These are phyloP conservation scores for Gossypium mustelinum DNA, from an alignment of 345 rosid species.

Conservation along the genomic window DNA sequence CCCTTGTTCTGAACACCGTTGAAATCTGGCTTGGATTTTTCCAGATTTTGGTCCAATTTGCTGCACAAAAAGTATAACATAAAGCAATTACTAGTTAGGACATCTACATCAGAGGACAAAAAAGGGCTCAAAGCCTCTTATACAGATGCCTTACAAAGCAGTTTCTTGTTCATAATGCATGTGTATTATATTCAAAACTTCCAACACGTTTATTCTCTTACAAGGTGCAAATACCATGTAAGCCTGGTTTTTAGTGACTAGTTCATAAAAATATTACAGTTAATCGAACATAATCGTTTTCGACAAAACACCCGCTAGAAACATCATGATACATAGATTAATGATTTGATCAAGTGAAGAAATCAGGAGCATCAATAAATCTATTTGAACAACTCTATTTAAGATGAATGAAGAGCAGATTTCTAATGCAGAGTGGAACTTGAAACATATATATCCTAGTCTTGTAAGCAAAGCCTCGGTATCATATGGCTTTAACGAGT, in stretches of 20 bases:
- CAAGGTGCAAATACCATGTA: too few relatives aligned
- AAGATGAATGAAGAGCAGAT: too few relatives aligned
- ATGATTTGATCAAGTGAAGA: not conserved
- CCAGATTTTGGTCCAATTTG: constrained; percentile 29
- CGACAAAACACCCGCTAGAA: too few relatives aligned
- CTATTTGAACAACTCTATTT: not conserved
- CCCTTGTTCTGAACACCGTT: constrained; percentile 18
- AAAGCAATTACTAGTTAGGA: not conserved
- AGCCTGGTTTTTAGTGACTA: too few relatives aligned
- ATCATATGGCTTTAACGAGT: not conserved
- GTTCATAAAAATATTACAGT: too few relatives aligned
- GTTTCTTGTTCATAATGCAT: not conserved
- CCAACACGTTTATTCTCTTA: too few relatives aligned
- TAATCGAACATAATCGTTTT: too few relatives aligned
- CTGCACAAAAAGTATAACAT: constrained; percentile 29
- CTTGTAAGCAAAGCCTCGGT: too few relatives aligned
- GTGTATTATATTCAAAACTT: too few relatives aligned
- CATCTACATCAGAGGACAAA: not conserved
- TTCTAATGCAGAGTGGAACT: too few relatives aligned
- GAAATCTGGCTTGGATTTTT: constrained; percentile 20
- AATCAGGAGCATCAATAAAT: not conserved
- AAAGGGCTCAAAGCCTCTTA: not conserved
- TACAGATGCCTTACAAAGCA: not conserved
- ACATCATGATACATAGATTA: not conserved
- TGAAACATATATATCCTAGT: too few relatives aligned